A percentile compares a stretch with the other conserved stretches of the same genome.
Conservation (phyloP, 352 stramenopile genomes). For the Phytophthora multivora region DNA sequence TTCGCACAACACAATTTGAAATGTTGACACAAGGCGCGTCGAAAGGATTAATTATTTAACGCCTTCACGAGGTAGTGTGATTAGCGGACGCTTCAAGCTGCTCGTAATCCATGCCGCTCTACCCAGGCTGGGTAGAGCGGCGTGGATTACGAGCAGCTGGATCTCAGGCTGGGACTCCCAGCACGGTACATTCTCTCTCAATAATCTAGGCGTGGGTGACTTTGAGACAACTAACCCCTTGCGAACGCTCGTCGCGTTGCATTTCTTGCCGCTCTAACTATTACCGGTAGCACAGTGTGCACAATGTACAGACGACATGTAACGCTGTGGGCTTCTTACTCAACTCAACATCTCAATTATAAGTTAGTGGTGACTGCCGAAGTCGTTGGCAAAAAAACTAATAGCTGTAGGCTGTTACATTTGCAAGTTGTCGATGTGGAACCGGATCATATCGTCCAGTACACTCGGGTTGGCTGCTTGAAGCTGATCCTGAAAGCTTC, state of each 20-base stretch:
- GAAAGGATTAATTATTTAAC: too few relatives aligned
- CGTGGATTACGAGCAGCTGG: too few relatives aligned
- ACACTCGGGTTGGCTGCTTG: conserved; percentile 20
- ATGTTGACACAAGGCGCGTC: neutral
- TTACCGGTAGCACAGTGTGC: too few relatives aligned
- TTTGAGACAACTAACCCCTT: conserved; percentile 1
- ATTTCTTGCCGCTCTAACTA: too few relatives aligned
- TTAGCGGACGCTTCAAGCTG: conserved; percentile 10
- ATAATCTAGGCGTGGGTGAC: conserved; percentile 7
- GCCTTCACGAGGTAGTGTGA: neutral
- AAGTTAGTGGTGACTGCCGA: conserved; percentile 20
- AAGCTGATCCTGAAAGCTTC: conserved; percentile 8
- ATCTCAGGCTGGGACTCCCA: too few relatives aligned
- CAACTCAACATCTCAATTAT: conserved; percentile 10
- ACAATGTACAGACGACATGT: too few relatives aligned
- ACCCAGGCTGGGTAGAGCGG: too few relatives aligned
- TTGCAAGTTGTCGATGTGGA: conserved; percentile 42
- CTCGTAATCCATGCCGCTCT: conserved; percentile 9
- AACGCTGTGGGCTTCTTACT: too few relatives aligned
- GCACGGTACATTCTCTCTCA: too few relatives aligned
- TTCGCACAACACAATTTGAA: neutral
- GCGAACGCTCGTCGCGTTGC: too few relatives aligned
- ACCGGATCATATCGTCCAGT: conserved; percentile 54
- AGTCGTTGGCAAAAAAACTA: conserved; percentile 4
- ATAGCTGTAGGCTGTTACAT: conserved; percentile 15